Evolutionary conservation across 108 stramenopile genomes (phyloP).

Genomic region (Bacterosira constricta): DNA sequence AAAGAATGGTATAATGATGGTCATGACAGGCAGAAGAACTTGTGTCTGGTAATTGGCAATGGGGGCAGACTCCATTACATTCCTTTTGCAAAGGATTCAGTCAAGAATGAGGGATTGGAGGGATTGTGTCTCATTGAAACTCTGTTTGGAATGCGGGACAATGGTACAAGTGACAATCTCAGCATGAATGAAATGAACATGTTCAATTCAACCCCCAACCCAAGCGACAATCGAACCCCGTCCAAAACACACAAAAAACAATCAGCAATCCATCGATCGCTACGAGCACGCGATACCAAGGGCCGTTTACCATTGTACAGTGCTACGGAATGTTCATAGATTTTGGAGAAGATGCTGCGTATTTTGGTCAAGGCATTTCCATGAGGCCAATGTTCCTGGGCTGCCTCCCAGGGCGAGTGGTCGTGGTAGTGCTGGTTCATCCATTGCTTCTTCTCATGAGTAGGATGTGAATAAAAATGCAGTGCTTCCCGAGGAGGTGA

Average conservation of each 20-base stretch:
- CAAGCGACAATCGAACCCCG: not conserved
- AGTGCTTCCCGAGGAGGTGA: not conserved
- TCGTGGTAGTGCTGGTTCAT: not conserved
- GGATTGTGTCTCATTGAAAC: conserved; percentile 7
- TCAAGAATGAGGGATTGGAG: not conserved
- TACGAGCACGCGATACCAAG: conserved; percentile 24
- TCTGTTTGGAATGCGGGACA: conserved; percentile 4
- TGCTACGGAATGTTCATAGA: conserved; percentile 28
- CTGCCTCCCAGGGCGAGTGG: not conserved
- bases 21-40: not conserved
- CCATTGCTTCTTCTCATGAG: too few species aligned
- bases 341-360: conserved; percentile 20
- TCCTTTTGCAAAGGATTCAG: not conserved
- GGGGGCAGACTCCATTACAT: conserved; percentile 51
- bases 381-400: conserved; percentile 21
- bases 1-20: not conserved
- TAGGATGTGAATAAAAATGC: not conserved
- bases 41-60: conserved; percentile 10
- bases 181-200: not conserved
- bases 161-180: not conserved
- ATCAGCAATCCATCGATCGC: too few species aligned
- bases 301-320: conserved; percentile 37
- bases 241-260: not conserved
- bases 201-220: not conserved
- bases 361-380: conserved; percentile 18